Base-by-base conservation (phyloP, 2,329 filamentous ascomycete genomes). In the Emericellopsis cladophorae region DNA sequence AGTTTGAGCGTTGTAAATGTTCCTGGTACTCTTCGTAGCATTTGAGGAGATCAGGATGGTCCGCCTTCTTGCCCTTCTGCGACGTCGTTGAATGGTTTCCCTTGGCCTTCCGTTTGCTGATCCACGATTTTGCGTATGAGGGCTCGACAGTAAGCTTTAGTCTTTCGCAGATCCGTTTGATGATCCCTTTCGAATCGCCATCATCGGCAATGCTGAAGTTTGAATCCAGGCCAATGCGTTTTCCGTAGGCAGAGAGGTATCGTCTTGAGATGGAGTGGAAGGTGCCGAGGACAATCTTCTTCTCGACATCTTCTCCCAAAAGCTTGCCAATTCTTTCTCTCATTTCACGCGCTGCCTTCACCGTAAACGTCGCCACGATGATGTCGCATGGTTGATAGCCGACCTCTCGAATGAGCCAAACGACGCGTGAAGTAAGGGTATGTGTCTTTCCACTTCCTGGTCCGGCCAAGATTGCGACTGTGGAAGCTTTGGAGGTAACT, bases 311-410 rank as follows among this genome's bases (percentile, higher is more conserved):
- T 45, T 82, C 74, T 1, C 88, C 88, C n/a, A 96, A 70, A n/a
- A 85, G 72, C 44, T 74, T 81, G 0, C 80, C 78, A 42, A 96
- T 85, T 7, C 90, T 77, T 54, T 87, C 79, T 53, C 88, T 87
- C 90, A 98, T 98, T 65, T 96, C 90, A 15, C 68, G 76, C 15
- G 89, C 86, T 1, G 92, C 89, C 59, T 96, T 96, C 58, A 95
- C 88, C 2, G 92, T 98, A 56, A 98, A 98, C 0, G 90, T 96
- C 46, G 90, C 92, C 44, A 95, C 90, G 44, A 98, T 80, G 52
- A 96, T 79, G 63, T 95, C 87, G 64, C 84, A 79, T 53, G 90
- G 90, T 42, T 77, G 74, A 50, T 86, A 76, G 34, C 80, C 76
- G 50, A 76, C 66, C 51, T 83, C 70, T 39, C 81, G 75, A 41